A percentile compares a stretch with the other conserved stretches of the same genome.
These are phyloP conservation scores for Boletus barrowsii DNA, from an alignment of 768 basidiomycete genomes.

Conservation along the genomic window DNA sequence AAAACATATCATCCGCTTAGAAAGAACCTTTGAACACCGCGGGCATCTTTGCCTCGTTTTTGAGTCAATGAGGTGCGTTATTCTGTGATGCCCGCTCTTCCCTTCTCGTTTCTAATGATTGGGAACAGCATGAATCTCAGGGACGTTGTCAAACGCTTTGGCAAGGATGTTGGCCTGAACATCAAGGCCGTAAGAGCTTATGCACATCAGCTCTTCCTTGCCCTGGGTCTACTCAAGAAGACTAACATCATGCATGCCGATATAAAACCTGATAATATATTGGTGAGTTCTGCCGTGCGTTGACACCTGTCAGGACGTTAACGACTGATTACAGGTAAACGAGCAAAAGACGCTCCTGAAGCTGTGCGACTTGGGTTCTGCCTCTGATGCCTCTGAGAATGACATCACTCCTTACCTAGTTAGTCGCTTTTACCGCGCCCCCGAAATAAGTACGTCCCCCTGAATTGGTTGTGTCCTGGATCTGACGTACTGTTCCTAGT, in stretches of 20 bases:
- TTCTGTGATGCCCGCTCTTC: neutral
- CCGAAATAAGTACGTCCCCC: slow-evolving; percentile 84
- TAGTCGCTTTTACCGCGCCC: slow-evolving; percentile 95
- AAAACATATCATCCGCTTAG: slow-evolving; percentile 91
- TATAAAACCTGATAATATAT: slow-evolving; percentile 97
- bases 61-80: slow-evolving; percentile 79
- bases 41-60: slow-evolving; percentile 97
- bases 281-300: slow-evolving; percentile 51
- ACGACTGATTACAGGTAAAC: slow-evolving; percentile 63
- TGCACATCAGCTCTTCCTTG: slow-evolving; percentile 91
- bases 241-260: slow-evolving; percentile 96
- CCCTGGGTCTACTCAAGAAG: slow-evolving; percentile 81
- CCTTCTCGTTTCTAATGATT: slow-evolving; percentile 13
- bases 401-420: slow-evolving; percentile 99
- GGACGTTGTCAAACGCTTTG: slow-evolving; percentile 96
- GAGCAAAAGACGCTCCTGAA: slow-evolving; percentile 92
- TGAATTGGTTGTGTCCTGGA: neutral
- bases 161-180: slow-evolving; percentile 95
- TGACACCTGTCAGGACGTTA: slow-evolving; percentile 15
- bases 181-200: slow-evolving; percentile 98
- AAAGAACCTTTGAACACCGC: slow-evolving; percentile 94
- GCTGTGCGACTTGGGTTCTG: slow-evolving; percentile 95
- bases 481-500: slow-evolving; percentile 47
- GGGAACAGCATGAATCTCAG: slow-evolving; percentile 88
- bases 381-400: slow-evolving; percentile 90